phyloP scores from a whole-genome alignment of 306 rosid species.

The Pterocarpus santalinus region DNA sequence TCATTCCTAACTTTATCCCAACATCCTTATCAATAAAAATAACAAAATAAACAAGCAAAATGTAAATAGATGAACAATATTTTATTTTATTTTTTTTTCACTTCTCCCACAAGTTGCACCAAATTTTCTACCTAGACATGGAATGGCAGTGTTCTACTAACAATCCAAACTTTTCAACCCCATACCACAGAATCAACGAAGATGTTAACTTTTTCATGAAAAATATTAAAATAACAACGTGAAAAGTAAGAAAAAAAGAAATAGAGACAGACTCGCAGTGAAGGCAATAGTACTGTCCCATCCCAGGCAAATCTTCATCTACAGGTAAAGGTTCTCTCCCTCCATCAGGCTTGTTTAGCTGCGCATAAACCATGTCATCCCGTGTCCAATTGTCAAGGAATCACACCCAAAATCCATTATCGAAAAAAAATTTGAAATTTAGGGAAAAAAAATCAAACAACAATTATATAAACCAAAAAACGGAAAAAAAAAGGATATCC shows the following conservation, averaged over 20 bases:
- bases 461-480: neutral
- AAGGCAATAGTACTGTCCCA: conserved; percentile 91
- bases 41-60: too few relatives aligned
- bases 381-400: conserved; percentile 74
- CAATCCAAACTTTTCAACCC: neutral
- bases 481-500: conserved; percentile 69
- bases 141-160: neutral
- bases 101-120: neutral
- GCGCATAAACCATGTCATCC: conserved; percentile 83
- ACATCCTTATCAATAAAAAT: neutral
- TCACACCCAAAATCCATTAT: neutral
- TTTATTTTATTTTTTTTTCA: too few relatives aligned
- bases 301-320: conserved; percentile 92
- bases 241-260: neutral
- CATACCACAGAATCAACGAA: neutral
- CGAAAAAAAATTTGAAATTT: neutral
- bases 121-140: conserved; percentile 1
- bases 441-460: neutral
- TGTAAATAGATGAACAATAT: too few relatives aligned
- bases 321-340: conserved; percentile 61
- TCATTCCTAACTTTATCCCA: too few relatives aligned
- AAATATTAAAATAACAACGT: neutral
- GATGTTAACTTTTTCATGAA: neutral
- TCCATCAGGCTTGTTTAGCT: conserved; percentile 63
- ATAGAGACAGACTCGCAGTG: conserved; percentile 82